Evolutionary conservation across 352 stramenopile genomes (phyloP).

Genomic region (Phytophthora citricola): DNA sequence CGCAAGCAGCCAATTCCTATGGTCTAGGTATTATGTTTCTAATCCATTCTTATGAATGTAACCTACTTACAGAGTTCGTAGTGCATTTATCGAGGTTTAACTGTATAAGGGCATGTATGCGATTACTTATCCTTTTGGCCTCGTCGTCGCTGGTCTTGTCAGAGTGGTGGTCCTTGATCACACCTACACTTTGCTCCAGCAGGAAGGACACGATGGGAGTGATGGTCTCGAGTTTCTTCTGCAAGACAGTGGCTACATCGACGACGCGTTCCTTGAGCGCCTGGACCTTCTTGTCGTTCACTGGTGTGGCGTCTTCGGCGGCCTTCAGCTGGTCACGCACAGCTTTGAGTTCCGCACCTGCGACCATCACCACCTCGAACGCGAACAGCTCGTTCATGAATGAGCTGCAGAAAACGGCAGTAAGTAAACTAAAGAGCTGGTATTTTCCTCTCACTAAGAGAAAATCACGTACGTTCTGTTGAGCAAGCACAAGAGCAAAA

Average conservation of each 20-base stretch:
- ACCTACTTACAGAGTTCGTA: too few species aligned
- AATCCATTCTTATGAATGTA: too few species aligned
- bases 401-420: slow-evolving; percentile 29
- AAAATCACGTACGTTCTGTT: slow-evolving; percentile 48
- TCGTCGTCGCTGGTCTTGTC: slow-evolving; percentile 21
- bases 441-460: neutral
- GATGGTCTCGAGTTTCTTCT: slow-evolving; percentile 65
- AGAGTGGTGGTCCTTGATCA: slow-evolving; percentile 43
- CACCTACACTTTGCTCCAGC: slow-evolving; percentile 58
- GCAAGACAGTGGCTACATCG: slow-evolving; percentile 59
- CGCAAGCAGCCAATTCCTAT: too few species aligned
- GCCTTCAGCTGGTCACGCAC: slow-evolving; percentile 60
- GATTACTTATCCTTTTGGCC: slow-evolving; percentile 59
- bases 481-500: neutral
- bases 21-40: too few species aligned
- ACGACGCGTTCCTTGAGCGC: slow-evolving; percentile 63
- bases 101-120: too few species aligned
- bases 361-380: slow-evolving; percentile 71
- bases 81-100: too few species aligned
- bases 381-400: slow-evolving; percentile 74
- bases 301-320: slow-evolving; percentile 44
- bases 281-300: slow-evolving; percentile 53
- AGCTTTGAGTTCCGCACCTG: slow-evolving; percentile 65
- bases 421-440: neutral
- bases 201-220: slow-evolving; percentile 66